These are phyloP conservation scores for Ceratocystis smalleyi DNA, from an alignment of 2,329 filamentous ascomycete species.

Conservation along the genomic window DNA sequence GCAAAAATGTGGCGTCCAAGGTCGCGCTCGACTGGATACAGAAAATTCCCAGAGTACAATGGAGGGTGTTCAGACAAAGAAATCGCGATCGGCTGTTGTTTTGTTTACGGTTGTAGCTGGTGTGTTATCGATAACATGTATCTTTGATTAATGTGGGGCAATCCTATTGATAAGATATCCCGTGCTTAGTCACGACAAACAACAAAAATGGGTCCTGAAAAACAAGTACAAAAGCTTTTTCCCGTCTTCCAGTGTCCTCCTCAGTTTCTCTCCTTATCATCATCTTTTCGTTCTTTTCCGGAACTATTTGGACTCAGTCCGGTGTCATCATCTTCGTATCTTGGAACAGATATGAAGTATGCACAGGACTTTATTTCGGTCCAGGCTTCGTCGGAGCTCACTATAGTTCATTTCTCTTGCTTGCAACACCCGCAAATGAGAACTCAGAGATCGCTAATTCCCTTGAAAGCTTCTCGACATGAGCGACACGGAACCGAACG, in stretches of 20 bases:
- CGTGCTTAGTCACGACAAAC: not conserved
- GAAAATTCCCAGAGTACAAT: not conserved
- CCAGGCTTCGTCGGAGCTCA: not conserved
- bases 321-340: not conserved
- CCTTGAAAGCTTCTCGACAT: not conserved
- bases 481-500: not conserved
- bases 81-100: not conserved
- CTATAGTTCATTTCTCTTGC: not conserved
- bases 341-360: not conserved
- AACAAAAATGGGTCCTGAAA: not conserved
- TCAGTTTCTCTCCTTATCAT: too few relatives aligned
- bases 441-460: not conserved
- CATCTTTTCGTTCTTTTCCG: not conserved
- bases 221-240: slow-evolving; percentile 5
- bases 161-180: not conserved
- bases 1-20: not conserved
- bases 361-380: not conserved
- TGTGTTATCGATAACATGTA: not conserved
- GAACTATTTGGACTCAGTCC: not conserved
- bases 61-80: not conserved
- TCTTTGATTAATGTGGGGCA: not conserved
- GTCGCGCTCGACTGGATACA: not conserved
- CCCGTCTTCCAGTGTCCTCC: not conserved
- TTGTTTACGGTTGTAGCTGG: not conserved
- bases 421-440: not conserved